Conservation (phyloP, 129 eudicot genomes). For the Flaveria linearis region DNA sequence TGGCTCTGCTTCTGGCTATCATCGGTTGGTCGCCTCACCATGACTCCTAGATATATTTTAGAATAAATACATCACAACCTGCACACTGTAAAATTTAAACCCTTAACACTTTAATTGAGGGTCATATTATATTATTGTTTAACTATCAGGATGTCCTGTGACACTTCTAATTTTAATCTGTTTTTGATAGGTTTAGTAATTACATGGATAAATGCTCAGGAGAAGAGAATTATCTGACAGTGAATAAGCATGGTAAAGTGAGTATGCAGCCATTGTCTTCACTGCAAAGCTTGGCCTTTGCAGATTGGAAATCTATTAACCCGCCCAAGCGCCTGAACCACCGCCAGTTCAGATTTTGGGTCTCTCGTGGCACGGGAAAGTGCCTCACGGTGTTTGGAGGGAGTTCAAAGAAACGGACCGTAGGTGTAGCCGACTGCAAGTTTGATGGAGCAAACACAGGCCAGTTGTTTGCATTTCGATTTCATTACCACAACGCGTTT, state of each 20-base stretch:
- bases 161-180: background rate
- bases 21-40: conserved; percentile 42
- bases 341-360: conserved; percentile 65
- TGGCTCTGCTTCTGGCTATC: conserved; percentile 72
- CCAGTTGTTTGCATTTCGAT: conserved; percentile 77
- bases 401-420: conserved; percentile 45
- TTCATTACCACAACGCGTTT: conserved; percentile 62
- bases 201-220: conserved; percentile 77
- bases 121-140: too few species aligned
- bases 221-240: conserved; percentile 58
- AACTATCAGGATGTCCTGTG: too few species aligned
- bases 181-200: conserved; percentile 57
- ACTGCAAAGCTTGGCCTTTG: conserved; percentile 48
- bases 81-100: too few species aligned
- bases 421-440: conserved; percentile 70
- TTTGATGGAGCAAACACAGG: conserved; percentile 58
- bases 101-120: too few species aligned
- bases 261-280: conserved; percentile 47
- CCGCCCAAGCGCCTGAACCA: conserved; percentile 62
- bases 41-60: too few species aligned
- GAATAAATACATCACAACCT: too few species aligned
- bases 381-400: conserved; percentile 69
- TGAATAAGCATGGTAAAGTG: conserved; percentile 61
- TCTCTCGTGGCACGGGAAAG: conserved; percentile 57
- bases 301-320: conserved; percentile 75